Evolutionary conservation across 2,329 filamentous ascomycete species (phyloP).

Genomic region (Incumbomyces lentus): DNA sequence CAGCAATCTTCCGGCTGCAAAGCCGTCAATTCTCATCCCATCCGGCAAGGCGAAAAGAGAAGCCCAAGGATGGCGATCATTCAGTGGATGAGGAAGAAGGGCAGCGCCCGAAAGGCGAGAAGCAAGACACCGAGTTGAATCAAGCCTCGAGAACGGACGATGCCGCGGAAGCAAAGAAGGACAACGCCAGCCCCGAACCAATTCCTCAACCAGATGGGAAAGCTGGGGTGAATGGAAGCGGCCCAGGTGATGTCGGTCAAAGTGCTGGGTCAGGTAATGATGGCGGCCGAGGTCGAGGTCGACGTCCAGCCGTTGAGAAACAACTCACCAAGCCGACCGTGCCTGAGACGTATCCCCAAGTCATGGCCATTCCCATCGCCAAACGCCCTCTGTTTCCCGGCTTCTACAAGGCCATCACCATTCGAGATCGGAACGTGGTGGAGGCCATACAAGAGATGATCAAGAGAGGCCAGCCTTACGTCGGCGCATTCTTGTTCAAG

Average conservation of each 20-base stretch:
- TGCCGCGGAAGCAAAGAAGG: conserved; percentile 32
- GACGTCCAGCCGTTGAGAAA: conserved; percentile 57
- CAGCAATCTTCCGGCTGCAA: conserved; percentile 15
- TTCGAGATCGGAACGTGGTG: conserved; percentile 83
- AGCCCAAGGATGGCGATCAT: conserved; percentile 36
- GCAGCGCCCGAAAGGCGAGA: conserved; percentile 36
- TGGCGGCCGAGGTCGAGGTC: conserved; percentile 55
- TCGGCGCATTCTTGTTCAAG: conserved; percentile 94
- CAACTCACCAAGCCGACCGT: conserved; percentile 78
- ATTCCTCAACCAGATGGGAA: conserved; percentile 35
- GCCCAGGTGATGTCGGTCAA: conserved; percentile 35
- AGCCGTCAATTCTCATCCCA: conserved; percentile 36
- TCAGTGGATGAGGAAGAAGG: conserved; percentile 28
- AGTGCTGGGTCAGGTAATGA: conserved; percentile 39
- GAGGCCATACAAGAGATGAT: conserved; percentile 92
- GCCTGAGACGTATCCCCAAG: conserved; percentile 92
- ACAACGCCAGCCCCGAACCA: conserved; percentile 30
- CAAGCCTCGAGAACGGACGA: conserved; percentile 28
- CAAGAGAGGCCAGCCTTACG: conserved; percentile 91
- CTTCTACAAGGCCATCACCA: conserved; percentile 98
- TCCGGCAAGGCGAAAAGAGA: conserved; percentile 45
- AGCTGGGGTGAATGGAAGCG: conserved; percentile 30
- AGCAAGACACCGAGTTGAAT: conserved; percentile 32
- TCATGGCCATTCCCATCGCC: conserved; percentile 92
- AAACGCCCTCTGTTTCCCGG: conserved; percentile 90